phyloP scores from a whole-genome alignment of 2,329 filamentous ascomycete species.

The Penicillium sp. region DNA sequence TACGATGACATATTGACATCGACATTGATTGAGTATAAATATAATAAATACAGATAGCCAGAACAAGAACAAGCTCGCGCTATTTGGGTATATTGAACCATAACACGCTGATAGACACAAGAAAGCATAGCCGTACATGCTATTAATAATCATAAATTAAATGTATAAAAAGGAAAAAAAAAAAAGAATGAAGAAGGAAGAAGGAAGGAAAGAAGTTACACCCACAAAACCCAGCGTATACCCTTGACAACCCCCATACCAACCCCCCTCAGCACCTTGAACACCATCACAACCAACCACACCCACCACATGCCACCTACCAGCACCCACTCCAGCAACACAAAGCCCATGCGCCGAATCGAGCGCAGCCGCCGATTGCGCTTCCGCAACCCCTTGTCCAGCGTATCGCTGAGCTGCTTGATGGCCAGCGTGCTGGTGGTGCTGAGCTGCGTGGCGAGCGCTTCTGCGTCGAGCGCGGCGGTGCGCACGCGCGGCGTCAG shows the following conservation, averaged over 20 bases:
- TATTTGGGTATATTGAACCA: too few relatives aligned
- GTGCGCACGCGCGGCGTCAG: slow-evolving; percentile 60
- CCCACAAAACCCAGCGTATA: slow-evolving; percentile 80
- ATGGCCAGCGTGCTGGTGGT: slow-evolving; percentile 73
- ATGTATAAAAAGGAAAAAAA: neutral
- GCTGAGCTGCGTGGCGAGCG: slow-evolving; percentile 70
- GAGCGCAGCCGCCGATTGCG: slow-evolving; percentile 71
- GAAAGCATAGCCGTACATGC: too few relatives aligned
- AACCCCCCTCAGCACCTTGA: slow-evolving; percentile 62
- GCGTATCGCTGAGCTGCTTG: slow-evolving; percentile 73
- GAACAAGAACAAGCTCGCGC: too few relatives aligned
- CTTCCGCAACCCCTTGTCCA: slow-evolving; percentile 66
- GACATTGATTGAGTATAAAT: too few relatives aligned
- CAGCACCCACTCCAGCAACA: slow-evolving; percentile 79
- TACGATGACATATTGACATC: too few relatives aligned
- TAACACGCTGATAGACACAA: too few relatives aligned
- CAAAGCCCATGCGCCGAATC: slow-evolving; percentile 72
- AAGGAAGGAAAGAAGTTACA: slow-evolving; percentile 43
- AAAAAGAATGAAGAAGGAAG: neutral
- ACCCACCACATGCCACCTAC: slow-evolving; percentile 91
- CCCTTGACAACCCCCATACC: slow-evolving; percentile 57
- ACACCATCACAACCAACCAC: slow-evolving; percentile 81
- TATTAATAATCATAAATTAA: too few relatives aligned
- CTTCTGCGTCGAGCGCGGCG: slow-evolving; percentile 74
- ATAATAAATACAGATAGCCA: too few relatives aligned